Conservation (phyloP, 1,284 basidiomycete species). For the Ustilago hordei region DNA sequence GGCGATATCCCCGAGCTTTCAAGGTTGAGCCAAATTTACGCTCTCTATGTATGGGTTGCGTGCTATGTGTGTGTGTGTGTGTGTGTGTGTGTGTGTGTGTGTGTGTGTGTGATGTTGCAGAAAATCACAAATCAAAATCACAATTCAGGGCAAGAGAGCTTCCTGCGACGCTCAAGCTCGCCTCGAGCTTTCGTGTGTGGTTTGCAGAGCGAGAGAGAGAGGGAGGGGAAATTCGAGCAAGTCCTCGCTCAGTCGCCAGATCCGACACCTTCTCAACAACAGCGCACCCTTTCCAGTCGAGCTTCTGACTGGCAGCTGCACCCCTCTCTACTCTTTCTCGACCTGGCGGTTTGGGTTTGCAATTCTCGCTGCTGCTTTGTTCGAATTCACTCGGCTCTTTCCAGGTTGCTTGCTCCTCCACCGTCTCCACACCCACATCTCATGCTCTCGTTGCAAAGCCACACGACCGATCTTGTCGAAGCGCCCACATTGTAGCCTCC, state of each 20-base stretch:
- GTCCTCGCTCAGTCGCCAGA: conserved; percentile 1
- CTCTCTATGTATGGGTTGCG: conserved; percentile 3
- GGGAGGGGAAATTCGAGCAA: conserved; percentile 6
- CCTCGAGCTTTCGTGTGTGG: conserved; percentile 12
- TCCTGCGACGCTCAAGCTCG: conserved; percentile 9
- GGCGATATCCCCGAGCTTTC: background rate
- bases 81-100: background rate
- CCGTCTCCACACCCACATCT: background rate
- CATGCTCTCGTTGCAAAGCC: background rate
- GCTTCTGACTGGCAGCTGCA: conserved; percentile 10
- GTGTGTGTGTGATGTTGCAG: conserved; percentile 2
- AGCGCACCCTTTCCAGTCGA: background rate
- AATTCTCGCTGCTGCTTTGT: background rate
- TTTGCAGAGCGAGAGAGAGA: conserved; percentile 6
- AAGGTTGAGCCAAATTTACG: background rate
- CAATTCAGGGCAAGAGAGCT: conserved; percentile 1
- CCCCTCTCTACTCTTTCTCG: background rate
- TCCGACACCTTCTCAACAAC: background rate
- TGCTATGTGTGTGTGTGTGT: background rate
- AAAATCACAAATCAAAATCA: background rate
- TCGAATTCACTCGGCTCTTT: conserved; percentile 1
- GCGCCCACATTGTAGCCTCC: background rate
- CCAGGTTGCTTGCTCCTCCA: background rate
- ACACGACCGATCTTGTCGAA: background rate
- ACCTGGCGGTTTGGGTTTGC: conserved; percentile 2